phyloP scores from a whole-genome alignment of 2,329 filamentous ascomycete species.

The Beauveria medogensis region DNA sequence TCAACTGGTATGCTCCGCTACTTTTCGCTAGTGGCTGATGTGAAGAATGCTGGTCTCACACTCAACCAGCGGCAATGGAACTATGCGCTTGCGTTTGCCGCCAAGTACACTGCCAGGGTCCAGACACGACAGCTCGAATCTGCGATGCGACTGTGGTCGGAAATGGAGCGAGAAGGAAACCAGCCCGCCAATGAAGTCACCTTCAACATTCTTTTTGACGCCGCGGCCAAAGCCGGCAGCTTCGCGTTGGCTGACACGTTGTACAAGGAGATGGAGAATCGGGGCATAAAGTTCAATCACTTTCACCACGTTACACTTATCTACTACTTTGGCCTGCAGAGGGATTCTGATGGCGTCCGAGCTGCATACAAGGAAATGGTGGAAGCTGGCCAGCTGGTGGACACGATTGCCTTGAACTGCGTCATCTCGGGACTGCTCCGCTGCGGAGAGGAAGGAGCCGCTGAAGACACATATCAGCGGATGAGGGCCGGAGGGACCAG shows the following conservation, averaged over 20 bases:
- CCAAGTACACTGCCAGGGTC: constrained; percentile 55
- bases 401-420: constrained; percentile 79
- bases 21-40: constrained; percentile 75
- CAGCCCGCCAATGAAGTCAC: constrained; percentile 66
- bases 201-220: constrained; percentile 87
- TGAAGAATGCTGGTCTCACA: constrained; percentile 63
- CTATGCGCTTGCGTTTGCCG: constrained; percentile 70
- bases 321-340: constrained; percentile 69
- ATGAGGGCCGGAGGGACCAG: constrained; percentile 62
- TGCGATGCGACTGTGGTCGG: constrained; percentile 71
- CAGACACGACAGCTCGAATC: constrained; percentile 51
- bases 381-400: constrained; percentile 77
- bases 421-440: constrained; percentile 72
- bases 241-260: constrained; percentile 79
- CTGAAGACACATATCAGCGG: constrained; percentile 70
- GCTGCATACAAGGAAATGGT: constrained; percentile 76
- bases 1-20: constrained; percentile 68
- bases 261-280: constrained; percentile 67
- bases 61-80: constrained; percentile 71
- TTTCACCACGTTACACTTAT: constrained; percentile 78
- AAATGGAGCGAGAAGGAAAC: constrained; percentile 73
- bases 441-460: constrained; percentile 66
- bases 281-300: constrained; percentile 62
- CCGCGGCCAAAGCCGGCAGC: constrained; percentile 78
- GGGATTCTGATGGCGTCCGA: constrained; percentile 66